Base-by-base conservation (phyloP, 1,139 yeast species). In the Lodderomyces orthopsilosis region DNA sequence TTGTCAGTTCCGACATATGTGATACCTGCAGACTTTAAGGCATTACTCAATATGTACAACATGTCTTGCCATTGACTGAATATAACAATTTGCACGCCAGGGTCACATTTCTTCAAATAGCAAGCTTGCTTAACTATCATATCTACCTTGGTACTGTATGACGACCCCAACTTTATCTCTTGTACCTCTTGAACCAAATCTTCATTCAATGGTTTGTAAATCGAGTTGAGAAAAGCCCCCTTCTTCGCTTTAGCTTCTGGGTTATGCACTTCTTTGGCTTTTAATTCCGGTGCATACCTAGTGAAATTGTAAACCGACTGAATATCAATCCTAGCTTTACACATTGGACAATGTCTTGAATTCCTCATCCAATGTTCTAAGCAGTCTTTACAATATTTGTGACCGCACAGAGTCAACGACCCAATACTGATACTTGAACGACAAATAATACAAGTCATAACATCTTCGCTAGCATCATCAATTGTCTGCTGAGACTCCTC, bases 11-110 rank as follows among this genome's bases (percentile, higher is more conserved):
- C 76, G 32, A 81, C 58, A 53, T 69, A 81, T 7, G 70, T 59
- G 18, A 91, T 74, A 6, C 74, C 75, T 45, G 85, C 82, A 33
- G 74, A 70, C 23, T 66, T 70, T 49, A 93, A 67, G 0, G 96
- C 94, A n/a, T 74, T 68, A 0, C 83, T 81, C 35, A 91, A 61
- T 14, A 88, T 73, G 37, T 74, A 75, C 42, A 93, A 63, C 63
- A 90, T 78, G 39, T 82, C 90, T 32, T 81, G 77, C 91, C 95
- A 90, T 60, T 90, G 97, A 27, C 96, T 88, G 58, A 87, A 91
- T 0, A 91, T 66, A 7, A 91, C 84, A 37, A 91, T 84, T 60
- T 91, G 97, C 2, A 82, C 89, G 1, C 68, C 61, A 0, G 85
- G 81, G 39, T 85, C 84, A 26, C 71, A 65, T 6, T 70, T 59